These are phyloP conservation scores for Heteromeles arbutifolia DNA, from an alignment of 306 rosid species.

Conservation along the genomic window DNA sequence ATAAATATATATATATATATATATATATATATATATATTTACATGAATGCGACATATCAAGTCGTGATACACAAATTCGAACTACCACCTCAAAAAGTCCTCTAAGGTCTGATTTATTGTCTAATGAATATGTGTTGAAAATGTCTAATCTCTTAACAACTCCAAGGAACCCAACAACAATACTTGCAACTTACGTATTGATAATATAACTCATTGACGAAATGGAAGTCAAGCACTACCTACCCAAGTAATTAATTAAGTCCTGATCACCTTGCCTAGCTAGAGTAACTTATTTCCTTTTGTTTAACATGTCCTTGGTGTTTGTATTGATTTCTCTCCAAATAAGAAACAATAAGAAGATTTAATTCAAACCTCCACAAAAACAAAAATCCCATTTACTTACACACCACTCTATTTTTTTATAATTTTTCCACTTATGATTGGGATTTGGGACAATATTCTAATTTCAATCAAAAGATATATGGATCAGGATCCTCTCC, in stretches of 20 bases:
- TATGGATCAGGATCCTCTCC: too few species aligned
- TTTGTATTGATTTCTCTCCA: not conserved
- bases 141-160: too few species aligned
- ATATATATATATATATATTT: too few species aligned
- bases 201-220: conserved; percentile 6
- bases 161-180: not conserved
- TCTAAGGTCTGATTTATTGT: too few species aligned
- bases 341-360: not conserved
- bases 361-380: not conserved
- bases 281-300: conserved; percentile 6
- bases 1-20: too few species aligned
- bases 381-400: not conserved
- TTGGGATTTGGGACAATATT: too few species aligned
- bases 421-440: not conserved
- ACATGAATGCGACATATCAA: too few species aligned
- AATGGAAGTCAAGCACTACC: conserved; percentile 23
- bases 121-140: too few species aligned
- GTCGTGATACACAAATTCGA: too few species aligned
- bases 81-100: too few species aligned
- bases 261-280: conserved; percentile 19
- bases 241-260: conserved; percentile 24
- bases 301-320: not conserved
- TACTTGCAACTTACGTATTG: not conserved
- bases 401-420: not conserved
- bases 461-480: too few species aligned